Evolutionary conservation across 108 stramenopile genomes (phyloP), one percentile per base, ranked within the genome.

Genomic region (Parietichytrium sp.): DNA sequence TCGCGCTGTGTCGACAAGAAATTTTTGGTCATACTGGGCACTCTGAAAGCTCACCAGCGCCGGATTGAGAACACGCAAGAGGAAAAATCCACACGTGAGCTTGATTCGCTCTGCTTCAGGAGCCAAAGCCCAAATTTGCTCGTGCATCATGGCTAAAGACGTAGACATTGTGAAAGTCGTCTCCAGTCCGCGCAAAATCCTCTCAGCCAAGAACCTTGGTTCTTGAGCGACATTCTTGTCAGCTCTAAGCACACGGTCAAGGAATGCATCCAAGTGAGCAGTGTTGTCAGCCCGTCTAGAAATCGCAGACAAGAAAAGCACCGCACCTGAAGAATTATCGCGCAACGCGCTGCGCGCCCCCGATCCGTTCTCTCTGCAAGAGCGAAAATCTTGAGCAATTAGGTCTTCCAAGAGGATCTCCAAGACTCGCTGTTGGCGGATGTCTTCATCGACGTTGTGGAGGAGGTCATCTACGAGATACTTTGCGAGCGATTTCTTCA

Each of bases 1-100:
- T 33, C 61, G 61, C 10, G 61, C 61, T n/a, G 33, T 20, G 13
- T 72, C 61, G 29, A 72, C 42, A 42, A 72, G 61, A 13, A 45
- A n/a, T 6, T 42, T 33, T 20, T 72, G 61, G 7, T 33, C 8
- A 45, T 72, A n/a, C 3, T 16, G 20, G 23, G 16, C 29, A 10
- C 61, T 16, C 6, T 33, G 61, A 10, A 8, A 33, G 10, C 38
- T n/a, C 10, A 72, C 61, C 15, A 72, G 61, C 2, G 12, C 20
- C 42, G 61, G 61, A n/a, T 72, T 72, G 20, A 72, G 36, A 42
- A 18, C 36, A n/a, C 45, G 36, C 6, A 72, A 42, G 6, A 72
- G 15, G 38, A 72, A 7, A 2, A 72, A 72, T 33, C 15, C 61
- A 8, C 61, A n/a, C 7, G 45, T n/a, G 8, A 36, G 6, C 6